Evolutionary conservation across 306 rosid genomes (phyloP), one percentile per base, ranked within the genome.

Genomic region (Fragaria ananassa): DNA sequence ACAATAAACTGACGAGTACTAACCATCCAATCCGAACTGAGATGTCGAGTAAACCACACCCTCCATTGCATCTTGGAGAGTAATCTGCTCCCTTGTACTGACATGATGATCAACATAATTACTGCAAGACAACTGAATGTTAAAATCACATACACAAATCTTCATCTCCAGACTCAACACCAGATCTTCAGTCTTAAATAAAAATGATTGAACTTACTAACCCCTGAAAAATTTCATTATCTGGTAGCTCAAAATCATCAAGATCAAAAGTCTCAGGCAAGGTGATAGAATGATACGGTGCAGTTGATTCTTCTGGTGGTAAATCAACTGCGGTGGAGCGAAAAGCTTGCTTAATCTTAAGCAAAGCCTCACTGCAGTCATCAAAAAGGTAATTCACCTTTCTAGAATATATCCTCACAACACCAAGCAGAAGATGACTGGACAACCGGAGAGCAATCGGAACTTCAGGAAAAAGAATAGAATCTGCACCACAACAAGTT

Each of bases 231-330:
- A 82, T 82, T 82, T 96, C 99, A 80, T 85, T 93, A 82, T 96
- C 99, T 34, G 99, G 99, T 62, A 96, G 89, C 87, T 96, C 99
- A 83, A 96, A 96, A 88, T 96, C 99, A 81, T 96, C 99, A 70
- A 96, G 99, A 88, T 96, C 99, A 83, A 96, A 96, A 70, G 99
- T 96, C 89, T 96, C 98, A 0, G 99, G 99, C 77, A 96, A 83
- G 75, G 98, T 96, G 76, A 96, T 96, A 72, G 99, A 93, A 88
- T 96, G 96, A 86, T 96, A 96, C 6, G 99, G 99, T 76, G 99
- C 99, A 82, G 99, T 96, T 41, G 99, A 96, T 87, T 96, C 99
- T 86, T 96, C 99, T 18, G 99, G 99, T 1, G 99, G 98, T 87
- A 96, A 84, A 88, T 96, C 99, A 74, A 96, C 99, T 18, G 98